Evolutionary conservation across 176 grass and related monocot species (phyloP).

Genomic region (Carex pumila): DNA sequence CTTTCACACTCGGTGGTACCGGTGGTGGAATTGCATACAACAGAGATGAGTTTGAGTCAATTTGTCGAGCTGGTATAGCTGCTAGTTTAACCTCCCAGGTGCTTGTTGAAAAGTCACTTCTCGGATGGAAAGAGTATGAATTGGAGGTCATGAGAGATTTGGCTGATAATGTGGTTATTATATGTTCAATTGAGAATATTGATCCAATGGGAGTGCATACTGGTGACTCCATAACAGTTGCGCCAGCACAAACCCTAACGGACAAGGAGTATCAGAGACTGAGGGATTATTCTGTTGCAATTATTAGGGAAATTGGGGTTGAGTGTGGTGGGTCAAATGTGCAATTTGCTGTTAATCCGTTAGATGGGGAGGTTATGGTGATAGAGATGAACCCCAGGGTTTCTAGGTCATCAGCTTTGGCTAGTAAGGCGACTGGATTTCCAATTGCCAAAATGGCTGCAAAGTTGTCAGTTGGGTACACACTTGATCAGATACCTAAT

Average conservation of each 20-base stretch:
- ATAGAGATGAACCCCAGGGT: constrained; percentile 99
- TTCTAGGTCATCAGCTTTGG: constrained; percentile 84
- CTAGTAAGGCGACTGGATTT: constrained; percentile 84
- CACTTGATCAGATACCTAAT: constrained; percentile 92
- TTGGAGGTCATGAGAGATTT: constrained; percentile 97
- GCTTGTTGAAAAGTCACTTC: constrained; percentile 88
- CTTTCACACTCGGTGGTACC: constrained; percentile 86
- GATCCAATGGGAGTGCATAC: constrained; percentile 98
- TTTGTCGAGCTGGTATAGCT: constrained; percentile 63
- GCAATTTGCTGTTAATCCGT: constrained; percentile 87
- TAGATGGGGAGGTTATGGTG: constrained; percentile 92
- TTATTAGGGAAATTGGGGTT: constrained; percentile 96
- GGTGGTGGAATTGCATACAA: constrained; percentile 96
- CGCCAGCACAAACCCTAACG: constrained; percentile 82
- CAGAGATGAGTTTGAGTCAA: constrained; percentile 74
- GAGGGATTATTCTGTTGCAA: constrained; percentile 69
- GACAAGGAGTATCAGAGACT: constrained; percentile 98
- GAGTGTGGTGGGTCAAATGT: constrained; percentile 97
- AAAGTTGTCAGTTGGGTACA: constrained; percentile 89
- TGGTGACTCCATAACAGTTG: constrained; percentile 91
- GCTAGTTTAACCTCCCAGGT: constrained; percentile 77
- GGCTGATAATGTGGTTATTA: constrained; percentile 95
- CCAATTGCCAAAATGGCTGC: constrained; percentile 98
- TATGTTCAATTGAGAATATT: constrained; percentile 98
- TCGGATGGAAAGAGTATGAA: constrained; percentile 99